Percentiles rank a stretch among this genome's conserved stretches.
phyloP scores from a whole-genome alignment of 2,329 filamentous ascomycete species.

The Beauveria asiatica region DNA sequence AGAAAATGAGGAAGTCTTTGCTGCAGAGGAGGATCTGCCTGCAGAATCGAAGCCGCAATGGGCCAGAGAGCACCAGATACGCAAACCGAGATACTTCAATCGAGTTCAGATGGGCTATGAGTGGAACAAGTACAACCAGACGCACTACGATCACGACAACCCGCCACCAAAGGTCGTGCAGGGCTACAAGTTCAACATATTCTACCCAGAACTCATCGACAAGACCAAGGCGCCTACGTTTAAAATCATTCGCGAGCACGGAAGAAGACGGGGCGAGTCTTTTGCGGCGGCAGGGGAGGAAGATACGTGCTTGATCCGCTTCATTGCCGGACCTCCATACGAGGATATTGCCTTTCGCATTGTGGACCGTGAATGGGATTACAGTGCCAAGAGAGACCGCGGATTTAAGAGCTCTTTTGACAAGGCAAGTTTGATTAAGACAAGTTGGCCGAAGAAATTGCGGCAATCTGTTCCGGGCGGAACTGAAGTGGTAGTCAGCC shows the following conservation, averaged over 20 bases:
- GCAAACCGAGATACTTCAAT: slow-evolving; percentile 96
- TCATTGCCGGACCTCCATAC: slow-evolving; percentile 91
- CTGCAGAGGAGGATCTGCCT: slow-evolving; percentile 73
- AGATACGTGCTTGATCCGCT: slow-evolving; percentile 92
- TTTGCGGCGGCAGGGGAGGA: slow-evolving; percentile 91
- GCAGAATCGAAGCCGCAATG: slow-evolving; percentile 57
- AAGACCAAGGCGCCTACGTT: slow-evolving; percentile 92
- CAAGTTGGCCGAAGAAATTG: not conserved
- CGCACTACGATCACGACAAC: slow-evolving; percentile 97
- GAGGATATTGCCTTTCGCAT: slow-evolving; percentile 96
- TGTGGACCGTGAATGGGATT: slow-evolving; percentile 98
- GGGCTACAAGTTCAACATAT: slow-evolving; percentile 99
- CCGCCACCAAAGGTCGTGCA: slow-evolving; percentile 97
- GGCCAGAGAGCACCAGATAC: slow-evolving; percentile 75
- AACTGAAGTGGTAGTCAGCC: not conserved
- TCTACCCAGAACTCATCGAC: slow-evolving; percentile 95
- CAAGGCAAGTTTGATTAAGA: slow-evolving; percentile 56
- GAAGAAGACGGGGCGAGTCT: slow-evolving; percentile 80
- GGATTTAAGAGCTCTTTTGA: slow-evolving; percentile 97
- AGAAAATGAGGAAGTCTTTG: slow-evolving; percentile 94
- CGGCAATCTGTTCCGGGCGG: not conserved
- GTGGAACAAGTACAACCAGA: slow-evolving; percentile 99
- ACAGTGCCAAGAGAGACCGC: slow-evolving; percentile 87
- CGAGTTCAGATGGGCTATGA: slow-evolving; percentile 98
- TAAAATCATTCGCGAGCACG: slow-evolving; percentile 89